These are phyloP conservation scores for Tolypocladium endophyticum DNA, from an alignment of 2,329 filamentous ascomycete species.

Conservation along the genomic window DNA sequence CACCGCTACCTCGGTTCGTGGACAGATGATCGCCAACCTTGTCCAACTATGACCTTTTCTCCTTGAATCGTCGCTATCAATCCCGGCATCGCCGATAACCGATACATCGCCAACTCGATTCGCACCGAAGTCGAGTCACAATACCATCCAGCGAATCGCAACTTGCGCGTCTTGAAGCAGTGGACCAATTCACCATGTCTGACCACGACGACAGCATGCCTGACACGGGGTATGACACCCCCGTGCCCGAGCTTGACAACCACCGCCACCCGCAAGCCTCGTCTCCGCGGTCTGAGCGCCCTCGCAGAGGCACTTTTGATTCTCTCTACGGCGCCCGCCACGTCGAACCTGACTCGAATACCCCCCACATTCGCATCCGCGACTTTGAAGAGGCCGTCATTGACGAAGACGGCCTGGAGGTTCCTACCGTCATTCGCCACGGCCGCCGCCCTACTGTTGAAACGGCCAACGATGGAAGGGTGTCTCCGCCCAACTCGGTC, in stretches of 20 bases:
- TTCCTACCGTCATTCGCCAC: conserved; percentile 31
- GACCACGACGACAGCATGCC: conserved; percentile 50
- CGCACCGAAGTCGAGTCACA: too few species aligned
- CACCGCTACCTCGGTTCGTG: conserved; percentile 4
- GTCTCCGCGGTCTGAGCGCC: conserved; percentile 47
- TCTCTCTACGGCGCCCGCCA: conserved; percentile 51
- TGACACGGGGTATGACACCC: conserved; percentile 59
- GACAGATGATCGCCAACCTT: conserved; percentile 4
- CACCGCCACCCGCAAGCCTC: conserved; percentile 61
- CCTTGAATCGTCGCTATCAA: conserved; percentile 11
- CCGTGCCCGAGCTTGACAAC: conserved; percentile 75
- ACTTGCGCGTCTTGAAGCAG: background rate
- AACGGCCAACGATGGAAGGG: conserved; percentile 46
- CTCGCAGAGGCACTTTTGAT: conserved; percentile 63
- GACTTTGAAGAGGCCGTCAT: conserved; percentile 82
- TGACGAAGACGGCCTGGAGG: conserved; percentile 57
- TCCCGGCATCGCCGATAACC: conserved; percentile 1
- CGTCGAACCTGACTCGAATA: conserved; percentile 24
- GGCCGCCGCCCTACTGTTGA: conserved; percentile 47
- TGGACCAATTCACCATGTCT: conserved; percentile 41
- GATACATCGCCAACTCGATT: conserved; percentile 3
- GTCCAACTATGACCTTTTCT: conserved; percentile 18
- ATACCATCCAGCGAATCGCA: background rate
- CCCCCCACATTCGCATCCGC: conserved; percentile 43
- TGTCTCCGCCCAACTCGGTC: conserved; percentile 90